Evolutionary conservation across 805 yeast species (phyloP).

Genomic region (Myxozyma neglecta): DNA sequence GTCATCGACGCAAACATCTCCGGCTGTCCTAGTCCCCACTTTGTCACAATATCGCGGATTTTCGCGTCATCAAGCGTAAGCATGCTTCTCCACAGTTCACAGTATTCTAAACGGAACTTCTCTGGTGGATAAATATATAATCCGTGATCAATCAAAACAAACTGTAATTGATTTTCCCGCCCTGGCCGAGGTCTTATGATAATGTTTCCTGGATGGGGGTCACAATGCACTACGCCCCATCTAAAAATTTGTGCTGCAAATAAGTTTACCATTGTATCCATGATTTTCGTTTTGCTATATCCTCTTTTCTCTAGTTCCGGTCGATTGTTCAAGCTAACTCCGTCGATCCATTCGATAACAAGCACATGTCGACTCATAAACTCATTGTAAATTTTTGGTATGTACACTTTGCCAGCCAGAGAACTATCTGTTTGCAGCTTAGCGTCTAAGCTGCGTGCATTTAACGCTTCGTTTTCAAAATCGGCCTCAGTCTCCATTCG

Average conservation of each 20-base stretch:
- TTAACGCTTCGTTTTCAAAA: conserved; percentile 56
- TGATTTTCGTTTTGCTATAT: conserved; percentile 45
- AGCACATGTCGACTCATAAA: conserved; percentile 53
- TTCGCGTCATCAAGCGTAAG: conserved; percentile 53
- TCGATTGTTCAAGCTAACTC: conserved; percentile 55
- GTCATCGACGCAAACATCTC: conserved; percentile 62
- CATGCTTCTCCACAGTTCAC: conserved; percentile 62
- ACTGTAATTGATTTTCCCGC: conserved; percentile 42
- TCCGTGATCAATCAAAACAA: conserved; percentile 73
- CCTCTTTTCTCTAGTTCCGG: conserved; percentile 44
- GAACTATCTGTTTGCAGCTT: conserved; percentile 48
- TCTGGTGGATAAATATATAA: conserved; percentile 57
- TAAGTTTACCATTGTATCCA: conserved; percentile 53
- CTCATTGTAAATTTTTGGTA: conserved; percentile 55
- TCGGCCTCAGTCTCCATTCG: conserved; percentile 62
- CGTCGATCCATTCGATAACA: conserved; percentile 76
- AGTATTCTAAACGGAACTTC: conserved; percentile 56
- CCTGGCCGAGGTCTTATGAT: conserved; percentile 48
- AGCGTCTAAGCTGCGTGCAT: conserved; percentile 47
- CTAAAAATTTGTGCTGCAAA: conserved; percentile 60
- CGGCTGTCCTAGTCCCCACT: conserved; percentile 71
- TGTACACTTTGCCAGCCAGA: conserved; percentile 48
- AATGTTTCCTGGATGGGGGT: conserved; percentile 81
- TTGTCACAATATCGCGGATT: conserved; percentile 49
- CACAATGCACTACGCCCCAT: conserved; percentile 71